A percentile compares a stretch with the other conserved stretches of the same genome.
phyloP scores from a whole-genome alignment of 2,329 filamentous ascomycete genomes.

The Coleophoma eucalyptorum region DNA sequence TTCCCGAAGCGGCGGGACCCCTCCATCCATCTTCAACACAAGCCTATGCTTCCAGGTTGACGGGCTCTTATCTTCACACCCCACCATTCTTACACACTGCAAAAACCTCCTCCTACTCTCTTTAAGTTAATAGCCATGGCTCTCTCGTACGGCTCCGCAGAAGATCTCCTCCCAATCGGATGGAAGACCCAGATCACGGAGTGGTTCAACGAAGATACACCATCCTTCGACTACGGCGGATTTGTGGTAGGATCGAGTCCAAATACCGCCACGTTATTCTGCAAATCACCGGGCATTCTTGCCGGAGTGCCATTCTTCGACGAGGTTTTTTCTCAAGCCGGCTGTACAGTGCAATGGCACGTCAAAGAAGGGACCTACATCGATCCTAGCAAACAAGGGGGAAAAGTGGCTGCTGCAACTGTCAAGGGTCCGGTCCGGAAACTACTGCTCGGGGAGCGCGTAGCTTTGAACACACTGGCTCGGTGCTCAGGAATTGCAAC shows the following conservation, averaged over 20 bases:
- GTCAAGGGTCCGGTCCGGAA: conserved; percentile 80
- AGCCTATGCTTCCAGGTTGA: too few species aligned
- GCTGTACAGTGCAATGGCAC: conserved; percentile 90
- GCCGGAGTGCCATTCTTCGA: conserved; percentile 94
- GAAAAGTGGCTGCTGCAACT: conserved; percentile 66
- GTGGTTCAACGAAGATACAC: conserved; percentile 96
- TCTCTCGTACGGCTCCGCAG: conserved; percentile 48
- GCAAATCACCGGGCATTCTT: conserved; percentile 72
- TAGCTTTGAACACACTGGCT: conserved; percentile 86
- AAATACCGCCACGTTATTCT: conserved; percentile 63
- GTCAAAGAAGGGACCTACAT: conserved; percentile 70
- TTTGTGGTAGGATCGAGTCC: conserved; percentile 81
- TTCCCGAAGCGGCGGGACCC: too few species aligned
- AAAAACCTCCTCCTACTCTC: too few species aligned
- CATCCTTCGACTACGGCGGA: conserved; percentile 93
- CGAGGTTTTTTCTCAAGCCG: conserved; percentile 86
- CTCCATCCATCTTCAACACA: too few species aligned
- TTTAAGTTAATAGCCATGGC: conserved; percentile 16
- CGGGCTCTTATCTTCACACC: too few species aligned
- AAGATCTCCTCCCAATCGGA: conserved; percentile 76
- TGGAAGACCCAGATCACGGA: conserved; percentile 77
- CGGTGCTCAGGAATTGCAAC: conserved; percentile 90
- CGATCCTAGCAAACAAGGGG: conserved; percentile 42
- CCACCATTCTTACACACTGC: too few species aligned
- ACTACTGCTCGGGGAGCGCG: conserved; percentile 80